Percentiles rank a stretch among this genome's conserved stretches.
Evolutionary conservation across 148 eudicot genomes (phyloP).

Genomic region (Diospyros lotus): DNA sequence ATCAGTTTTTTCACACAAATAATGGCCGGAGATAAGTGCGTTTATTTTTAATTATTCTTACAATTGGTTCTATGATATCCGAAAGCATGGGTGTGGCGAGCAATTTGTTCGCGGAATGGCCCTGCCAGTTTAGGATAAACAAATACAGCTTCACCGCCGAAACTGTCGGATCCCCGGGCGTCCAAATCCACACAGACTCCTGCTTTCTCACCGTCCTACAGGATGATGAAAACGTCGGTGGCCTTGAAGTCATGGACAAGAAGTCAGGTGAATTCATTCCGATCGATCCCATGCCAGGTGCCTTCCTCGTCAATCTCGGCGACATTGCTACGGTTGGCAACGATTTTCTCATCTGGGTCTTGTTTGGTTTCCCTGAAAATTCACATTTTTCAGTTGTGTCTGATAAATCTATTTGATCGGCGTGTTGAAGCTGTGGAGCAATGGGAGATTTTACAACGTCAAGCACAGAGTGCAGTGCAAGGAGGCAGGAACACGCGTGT

Average conservation of each 20-base stretch:
- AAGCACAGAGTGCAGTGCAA: constrained; percentile 37
- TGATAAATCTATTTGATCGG: neutral
- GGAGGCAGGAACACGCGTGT: constrained; percentile 5
- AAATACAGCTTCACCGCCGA: too few relatives aligned
- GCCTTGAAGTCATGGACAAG: constrained; percentile 63
- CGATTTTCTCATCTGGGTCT: neutral
- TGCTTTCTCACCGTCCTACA: constrained; percentile 27
- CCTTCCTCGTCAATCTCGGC: constrained; percentile 62
- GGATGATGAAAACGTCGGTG: constrained; percentile 58
- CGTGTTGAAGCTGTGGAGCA: constrained; percentile 4
- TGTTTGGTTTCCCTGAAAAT: constrained; percentile 3
- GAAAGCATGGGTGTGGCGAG: too few relatives aligned
- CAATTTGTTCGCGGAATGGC: too few relatives aligned
- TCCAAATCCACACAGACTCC: too few relatives aligned
- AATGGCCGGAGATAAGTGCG: too few relatives aligned
- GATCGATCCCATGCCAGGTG: constrained; percentile 51
- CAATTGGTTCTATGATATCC: too few relatives aligned
- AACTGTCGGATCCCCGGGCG: too few relatives aligned
- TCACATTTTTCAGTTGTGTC: neutral
- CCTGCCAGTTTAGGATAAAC: too few relatives aligned
- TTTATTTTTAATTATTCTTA: too few relatives aligned
- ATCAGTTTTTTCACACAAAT: too few relatives aligned
- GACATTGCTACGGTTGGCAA: constrained; percentile 54
- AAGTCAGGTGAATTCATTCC: constrained; percentile 29
- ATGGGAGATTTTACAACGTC: constrained; percentile 12